A percentile compares a stretch with the other conserved stretches of the same genome.
phyloP scores from a whole-genome alignment of 116 monocot species.

The Phalaenopsis hybrid region DNA sequence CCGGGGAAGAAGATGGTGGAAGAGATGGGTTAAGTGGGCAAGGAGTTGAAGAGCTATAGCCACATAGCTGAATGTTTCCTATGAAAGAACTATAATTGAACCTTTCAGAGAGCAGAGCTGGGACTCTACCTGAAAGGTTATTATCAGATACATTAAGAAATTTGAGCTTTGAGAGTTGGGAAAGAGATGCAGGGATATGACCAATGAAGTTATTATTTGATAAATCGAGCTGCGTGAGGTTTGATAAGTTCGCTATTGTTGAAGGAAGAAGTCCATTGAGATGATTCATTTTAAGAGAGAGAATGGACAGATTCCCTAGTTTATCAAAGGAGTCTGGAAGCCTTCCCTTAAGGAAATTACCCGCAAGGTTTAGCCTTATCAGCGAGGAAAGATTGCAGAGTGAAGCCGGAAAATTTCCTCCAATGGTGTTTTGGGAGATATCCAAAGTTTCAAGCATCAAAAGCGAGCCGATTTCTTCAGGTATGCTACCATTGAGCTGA shows the following conservation, averaged over 20 bases:
- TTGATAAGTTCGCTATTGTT: constrained; percentile 27
- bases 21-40: constrained; percentile 18
- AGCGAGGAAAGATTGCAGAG: constrained; percentile 17
- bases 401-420: constrained; percentile 21
- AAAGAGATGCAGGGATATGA: constrained; percentile 35
- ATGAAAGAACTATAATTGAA: constrained; percentile 61
- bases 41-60: constrained; percentile 38
- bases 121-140: constrained; percentile 61
- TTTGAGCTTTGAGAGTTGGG: constrained; percentile 31
- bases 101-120: constrained; percentile 34
- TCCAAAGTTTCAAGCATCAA: constrained; percentile 25
- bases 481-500: constrained; percentile 38
- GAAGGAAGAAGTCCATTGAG: constrained; percentile 31
- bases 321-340: constrained; percentile 28
- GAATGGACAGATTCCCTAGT: constrained; percentile 22
- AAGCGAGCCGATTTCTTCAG: constrained; percentile 27
- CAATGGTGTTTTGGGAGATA: constrained; percentile 34
- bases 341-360: constrained; percentile 16
- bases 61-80: constrained; percentile 78
- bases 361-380: constrained; percentile 14
- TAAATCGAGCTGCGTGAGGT: constrained; percentile 31
- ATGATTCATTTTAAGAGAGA: constrained; percentile 20
- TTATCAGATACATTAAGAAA: constrained; percentile 71
- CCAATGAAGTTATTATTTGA: constrained; percentile 44
- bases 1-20: neutral